These are phyloP conservation scores for Boechera retrofracta DNA, from an alignment of 345 rosid genomes.

Conservation along the genomic window DNA sequence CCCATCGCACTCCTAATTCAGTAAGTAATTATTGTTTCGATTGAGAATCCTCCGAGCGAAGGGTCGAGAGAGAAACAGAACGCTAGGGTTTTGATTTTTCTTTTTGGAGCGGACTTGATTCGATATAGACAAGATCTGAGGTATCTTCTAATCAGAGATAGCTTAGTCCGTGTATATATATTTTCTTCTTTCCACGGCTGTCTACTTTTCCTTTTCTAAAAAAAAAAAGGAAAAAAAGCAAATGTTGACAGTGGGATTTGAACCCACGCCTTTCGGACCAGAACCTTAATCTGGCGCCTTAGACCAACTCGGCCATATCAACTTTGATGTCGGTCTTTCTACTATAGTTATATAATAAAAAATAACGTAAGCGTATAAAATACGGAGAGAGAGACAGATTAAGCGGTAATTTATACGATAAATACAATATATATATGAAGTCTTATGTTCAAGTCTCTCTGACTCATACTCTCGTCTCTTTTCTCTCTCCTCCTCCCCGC, in stretches of 20 bases:
- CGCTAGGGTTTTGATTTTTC: constrained; percentile 28
- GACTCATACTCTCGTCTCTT: not conserved
- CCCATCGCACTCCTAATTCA: constrained; percentile 51
- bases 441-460: constrained; percentile 10
- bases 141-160: not conserved
- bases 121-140: not conserved
- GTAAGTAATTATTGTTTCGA: not conserved
- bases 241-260: constrained; percentile 91
- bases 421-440: not conserved
- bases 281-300: constrained; percentile 99
- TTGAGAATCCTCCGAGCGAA: not conserved
- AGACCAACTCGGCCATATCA: constrained; percentile 99
- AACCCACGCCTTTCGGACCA: constrained; percentile 99
- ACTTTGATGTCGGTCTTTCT: constrained; percentile 25
- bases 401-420: constrained; percentile 24
- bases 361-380: constrained; percentile 14
- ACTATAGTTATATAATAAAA: fast-evolving
- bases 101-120: not conserved
- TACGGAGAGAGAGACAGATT: not conserved
- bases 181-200: not conserved
- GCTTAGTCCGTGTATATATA: not conserved
- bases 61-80: constrained; percentile 4
- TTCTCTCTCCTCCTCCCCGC: constrained; percentile 7
- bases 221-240: not conserved
- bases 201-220: not conserved